Conservation (phyloP, 345 rosid species). For the Corchorus olitorius region DNA sequence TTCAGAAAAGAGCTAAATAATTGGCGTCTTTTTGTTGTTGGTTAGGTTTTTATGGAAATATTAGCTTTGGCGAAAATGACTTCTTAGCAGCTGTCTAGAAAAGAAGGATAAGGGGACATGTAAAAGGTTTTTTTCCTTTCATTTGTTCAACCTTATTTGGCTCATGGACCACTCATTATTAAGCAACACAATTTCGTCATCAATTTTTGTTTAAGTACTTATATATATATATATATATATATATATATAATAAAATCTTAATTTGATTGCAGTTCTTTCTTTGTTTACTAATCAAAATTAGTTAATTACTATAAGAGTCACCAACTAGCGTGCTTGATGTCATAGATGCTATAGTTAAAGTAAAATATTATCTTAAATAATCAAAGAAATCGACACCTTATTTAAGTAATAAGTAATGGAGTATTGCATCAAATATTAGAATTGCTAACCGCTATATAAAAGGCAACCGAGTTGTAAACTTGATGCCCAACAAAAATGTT, state of each 20-base stretch:
- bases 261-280: not conserved
- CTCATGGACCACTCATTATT: not conserved
- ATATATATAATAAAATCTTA: not conserved
- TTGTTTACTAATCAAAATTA: no score
- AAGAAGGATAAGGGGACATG: not conserved
- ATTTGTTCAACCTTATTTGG: conserved; percentile 3
- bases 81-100: not conserved
- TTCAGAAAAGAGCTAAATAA: not conserved
- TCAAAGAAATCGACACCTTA: no score
- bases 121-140: not conserved
- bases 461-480: no score
- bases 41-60: conserved; percentile 25
- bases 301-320: no score
- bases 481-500: no score
- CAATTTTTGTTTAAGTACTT: not conserved
- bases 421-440: no score
- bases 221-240: no score
- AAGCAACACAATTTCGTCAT: not conserved
- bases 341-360: no score
- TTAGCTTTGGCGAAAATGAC: not conserved
- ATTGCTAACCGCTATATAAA: no score
- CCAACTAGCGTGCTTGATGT: no score
- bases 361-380: no score
- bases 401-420: no score
- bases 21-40: not conserved